Evolutionary conservation across 139 green algal species (phyloP), one percentile per base, ranked within the genome.

Genomic region (Volvox africanus): DNA sequence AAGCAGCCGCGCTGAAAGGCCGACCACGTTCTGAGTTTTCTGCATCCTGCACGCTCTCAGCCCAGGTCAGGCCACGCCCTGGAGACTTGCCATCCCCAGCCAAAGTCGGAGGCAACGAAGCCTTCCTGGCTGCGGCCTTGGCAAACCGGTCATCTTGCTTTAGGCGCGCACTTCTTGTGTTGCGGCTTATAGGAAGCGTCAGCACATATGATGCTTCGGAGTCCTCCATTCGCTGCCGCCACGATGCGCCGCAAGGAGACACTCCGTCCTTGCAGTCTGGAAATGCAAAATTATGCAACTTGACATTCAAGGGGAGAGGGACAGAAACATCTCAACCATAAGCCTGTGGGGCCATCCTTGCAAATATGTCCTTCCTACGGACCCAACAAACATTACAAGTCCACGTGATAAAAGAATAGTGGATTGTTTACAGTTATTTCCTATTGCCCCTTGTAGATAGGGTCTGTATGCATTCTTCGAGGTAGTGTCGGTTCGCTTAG

Each of bases 1-100:
- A 88, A 24, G 81, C 81, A 3, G 21, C 61, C 18, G 81, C 81
- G 61, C 81, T 87, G 5, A 17, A 21, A 61, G 81, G 81, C n/a
- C 81, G n/a, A 55, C 13, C 22, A 3, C 24, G 61, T 6, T 6
- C 5, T 19, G 36, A 67, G 22, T 35, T 33, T 81, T 81, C 75
- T 17, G 26, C 17, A 44, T 65, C 78, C 36, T 68, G 19, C 36
- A 84, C 78, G 33, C 37, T 17, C 14, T 37, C 17, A 26, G 36
- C 19, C 78, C 78, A 84, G 37, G 12, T 84, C 37, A 84, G 78
- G 36, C 78, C 36, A 62, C 37, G 44, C 44, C 44, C 78, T 65
- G 21, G 36, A 11, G 32, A 79, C 30, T 79, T 21, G 21, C 17
- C 71, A 79, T 33, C 71, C 24, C 24, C 71, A 79, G 44, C 5